These are phyloP conservation scores for Pestalotiopsis sp. DNA, from an alignment of 2,329 filamentous ascomycete genomes.

Conservation along the genomic window DNA sequence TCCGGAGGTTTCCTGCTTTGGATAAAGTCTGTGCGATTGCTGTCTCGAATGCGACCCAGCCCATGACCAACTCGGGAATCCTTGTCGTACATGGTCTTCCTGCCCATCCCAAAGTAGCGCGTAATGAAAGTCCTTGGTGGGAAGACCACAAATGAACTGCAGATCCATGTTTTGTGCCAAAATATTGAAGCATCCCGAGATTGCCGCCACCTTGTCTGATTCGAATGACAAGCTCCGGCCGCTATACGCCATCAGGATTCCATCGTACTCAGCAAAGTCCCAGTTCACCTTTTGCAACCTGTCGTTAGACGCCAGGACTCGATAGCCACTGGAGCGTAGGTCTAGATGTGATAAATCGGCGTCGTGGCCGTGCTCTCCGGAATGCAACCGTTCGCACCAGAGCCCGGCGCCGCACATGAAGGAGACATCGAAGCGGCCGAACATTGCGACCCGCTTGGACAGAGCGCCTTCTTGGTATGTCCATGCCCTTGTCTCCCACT, in stretches of 20 bases:
- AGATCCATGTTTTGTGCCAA: not conserved
- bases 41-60: not conserved
- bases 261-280: not conserved
- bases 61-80: constrained; percentile 4
- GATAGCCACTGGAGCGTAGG: not conserved
- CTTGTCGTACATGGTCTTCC: not conserved
- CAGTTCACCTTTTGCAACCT: not conserved
- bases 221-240: not conserved
- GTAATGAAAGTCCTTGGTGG: not conserved
- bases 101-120: not conserved
- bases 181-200: constrained; percentile 1
- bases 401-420: not conserved
- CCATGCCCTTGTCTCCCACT: not conserved
- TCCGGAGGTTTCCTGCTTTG: not conserved
- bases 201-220: not conserved
- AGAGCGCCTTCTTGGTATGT: constrained; percentile 2
- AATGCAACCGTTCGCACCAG: not conserved
- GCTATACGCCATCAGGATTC: not conserved
- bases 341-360: not conserved
- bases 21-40: not conserved
- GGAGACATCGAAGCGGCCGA: not conserved
- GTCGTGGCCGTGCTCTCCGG: not conserved
- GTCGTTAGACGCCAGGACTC: too few species aligned
- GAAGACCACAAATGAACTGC: not conserved
- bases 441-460: not conserved